These are phyloP conservation scores for Diaporthe batatas DNA, from an alignment of 2,329 filamentous ascomycete species.

Conservation along the genomic window DNA sequence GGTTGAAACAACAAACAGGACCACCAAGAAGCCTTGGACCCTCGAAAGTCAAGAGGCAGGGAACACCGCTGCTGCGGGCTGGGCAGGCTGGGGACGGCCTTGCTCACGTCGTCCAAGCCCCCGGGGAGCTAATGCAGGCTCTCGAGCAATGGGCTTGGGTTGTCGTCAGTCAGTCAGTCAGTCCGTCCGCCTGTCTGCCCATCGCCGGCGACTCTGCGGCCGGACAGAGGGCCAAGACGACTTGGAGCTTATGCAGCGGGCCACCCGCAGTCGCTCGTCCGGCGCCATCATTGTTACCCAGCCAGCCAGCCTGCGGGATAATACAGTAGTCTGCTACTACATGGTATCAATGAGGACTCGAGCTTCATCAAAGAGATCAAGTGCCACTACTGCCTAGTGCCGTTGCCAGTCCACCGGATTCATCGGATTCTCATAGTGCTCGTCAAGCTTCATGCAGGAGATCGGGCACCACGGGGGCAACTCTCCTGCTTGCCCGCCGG, in stretches of 20 bases:
- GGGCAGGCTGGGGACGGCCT: background rate
- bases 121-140: constrained; percentile 33
- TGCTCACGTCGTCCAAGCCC: constrained; percentile 30
- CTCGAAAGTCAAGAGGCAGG: constrained; percentile 24
- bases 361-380: background rate
- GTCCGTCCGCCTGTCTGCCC: too few species aligned
- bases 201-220: constrained; percentile 5
- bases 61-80: constrained; percentile 14
- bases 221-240: background rate
- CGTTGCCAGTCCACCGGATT: constrained; percentile 28
- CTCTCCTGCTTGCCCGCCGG: background rate
- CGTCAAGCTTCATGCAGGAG: constrained; percentile 35
- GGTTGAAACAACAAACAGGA: constrained; percentile 23
- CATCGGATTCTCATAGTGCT: constrained; percentile 24
- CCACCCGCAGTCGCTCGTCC: constrained; percentile 26
- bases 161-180: background rate
- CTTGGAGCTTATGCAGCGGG: constrained; percentile 34
- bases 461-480: constrained; percentile 1
- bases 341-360: too few species aligned
- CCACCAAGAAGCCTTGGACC: constrained; percentile 9
- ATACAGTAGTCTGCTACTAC: too few species aligned
- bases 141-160: constrained; percentile 27
- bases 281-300: constrained; percentile 7
- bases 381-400: constrained; percentile 18
- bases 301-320: background rate